Percentiles rank a stretch among this genome's conserved stretches.
Evolutionary conservation across 2,329 filamentous ascomycete genomes (phyloP).

Genomic region (Diatrype stigma): DNA sequence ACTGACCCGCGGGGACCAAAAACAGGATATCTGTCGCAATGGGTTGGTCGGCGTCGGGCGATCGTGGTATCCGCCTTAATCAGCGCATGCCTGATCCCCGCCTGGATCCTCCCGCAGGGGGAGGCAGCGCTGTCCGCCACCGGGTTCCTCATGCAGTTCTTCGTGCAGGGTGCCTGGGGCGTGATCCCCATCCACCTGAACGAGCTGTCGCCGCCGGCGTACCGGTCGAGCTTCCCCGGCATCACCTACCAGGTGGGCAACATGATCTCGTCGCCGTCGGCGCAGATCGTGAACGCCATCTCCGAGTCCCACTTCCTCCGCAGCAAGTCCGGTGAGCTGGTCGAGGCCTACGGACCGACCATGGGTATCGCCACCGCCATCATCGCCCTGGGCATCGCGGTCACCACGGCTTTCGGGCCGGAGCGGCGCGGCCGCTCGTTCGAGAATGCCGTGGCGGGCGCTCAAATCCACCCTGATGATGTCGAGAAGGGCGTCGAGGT

Average conservation of each 20-base stretch:
- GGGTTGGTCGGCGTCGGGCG: slow-evolving; percentile 65
- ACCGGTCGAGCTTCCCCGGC: slow-evolving; percentile 67
- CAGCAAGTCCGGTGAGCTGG: slow-evolving; percentile 48
- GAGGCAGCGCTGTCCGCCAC: slow-evolving; percentile 57
- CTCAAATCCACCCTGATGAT: slow-evolving; percentile 35
- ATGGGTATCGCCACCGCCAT: slow-evolving; percentile 77
- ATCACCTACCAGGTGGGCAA: slow-evolving; percentile 72
- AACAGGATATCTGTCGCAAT: slow-evolving; percentile 66
- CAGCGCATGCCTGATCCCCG: slow-evolving; percentile 60
- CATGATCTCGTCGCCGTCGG: slow-evolving; percentile 67
- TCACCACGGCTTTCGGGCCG: slow-evolving; percentile 66
- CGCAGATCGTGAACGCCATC: slow-evolving; percentile 74
- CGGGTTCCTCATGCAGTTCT: slow-evolving; percentile 68
- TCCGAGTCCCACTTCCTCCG: slow-evolving; percentile 59
- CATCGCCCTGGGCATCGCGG: slow-evolving; percentile 64
- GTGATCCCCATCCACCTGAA: slow-evolving; percentile 71
- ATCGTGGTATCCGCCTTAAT: slow-evolving; percentile 60
- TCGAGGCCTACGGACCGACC: slow-evolving; percentile 67
- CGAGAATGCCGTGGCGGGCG: slow-evolving; percentile 50
- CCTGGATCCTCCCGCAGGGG: slow-evolving; percentile 63
- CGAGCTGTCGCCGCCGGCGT: slow-evolving; percentile 66
- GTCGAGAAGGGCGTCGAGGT: slow-evolving; percentile 22
- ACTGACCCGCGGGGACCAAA: too few species aligned
- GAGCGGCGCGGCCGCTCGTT: slow-evolving; percentile 71
- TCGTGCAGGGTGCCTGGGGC: slow-evolving; percentile 62